phyloP scores from a whole-genome alignment of 805 yeast genomes.

The Saccharomycopsis schoenii region DNA sequence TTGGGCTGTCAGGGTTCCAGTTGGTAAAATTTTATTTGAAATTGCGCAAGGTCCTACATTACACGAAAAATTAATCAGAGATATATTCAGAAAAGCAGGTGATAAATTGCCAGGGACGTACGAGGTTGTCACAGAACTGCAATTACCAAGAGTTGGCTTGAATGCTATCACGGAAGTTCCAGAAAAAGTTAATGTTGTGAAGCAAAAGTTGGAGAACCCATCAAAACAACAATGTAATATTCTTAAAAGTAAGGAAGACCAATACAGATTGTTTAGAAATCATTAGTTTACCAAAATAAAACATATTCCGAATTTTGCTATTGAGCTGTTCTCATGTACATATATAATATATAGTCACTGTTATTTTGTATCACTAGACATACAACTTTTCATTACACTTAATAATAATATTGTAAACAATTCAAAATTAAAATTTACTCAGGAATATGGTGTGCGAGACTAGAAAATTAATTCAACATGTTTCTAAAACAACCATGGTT shows the following conservation, averaged over 20 bases:
- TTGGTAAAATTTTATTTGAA: slow-evolving; percentile 89
- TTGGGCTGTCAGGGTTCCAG: slow-evolving; percentile 95
- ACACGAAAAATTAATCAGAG: slow-evolving; percentile 85
- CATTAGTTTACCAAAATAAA: slow-evolving; percentile 30
- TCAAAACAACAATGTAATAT: slow-evolving; percentile 52
- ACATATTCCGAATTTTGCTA: background rate
- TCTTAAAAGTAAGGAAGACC: slow-evolving; percentile 38
- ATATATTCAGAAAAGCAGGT: slow-evolving; percentile 80
- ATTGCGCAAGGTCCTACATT: slow-evolving; percentile 53
- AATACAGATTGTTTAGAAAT: slow-evolving; percentile 52
- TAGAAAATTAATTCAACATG: too few relatives aligned
- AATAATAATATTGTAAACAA: too few relatives aligned
- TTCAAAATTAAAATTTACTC: too few relatives aligned
- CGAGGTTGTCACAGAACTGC: slow-evolving; percentile 63
- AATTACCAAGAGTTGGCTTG: slow-evolving; percentile 65
- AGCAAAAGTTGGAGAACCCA: slow-evolving; percentile 48
- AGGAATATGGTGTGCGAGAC: too few relatives aligned
- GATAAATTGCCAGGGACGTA: slow-evolving; percentile 87
- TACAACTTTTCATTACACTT: too few relatives aligned
- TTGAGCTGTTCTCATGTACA: background rate
- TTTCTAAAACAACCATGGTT: slow-evolving; percentile 69
- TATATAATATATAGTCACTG: too few relatives aligned
- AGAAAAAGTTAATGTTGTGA: slow-evolving; percentile 25
- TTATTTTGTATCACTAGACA: too few relatives aligned
- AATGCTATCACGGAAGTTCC: slow-evolving; percentile 34